Base-by-base conservation (phyloP, 1,139 yeast species). In the Taphrina confusa region DNA sequence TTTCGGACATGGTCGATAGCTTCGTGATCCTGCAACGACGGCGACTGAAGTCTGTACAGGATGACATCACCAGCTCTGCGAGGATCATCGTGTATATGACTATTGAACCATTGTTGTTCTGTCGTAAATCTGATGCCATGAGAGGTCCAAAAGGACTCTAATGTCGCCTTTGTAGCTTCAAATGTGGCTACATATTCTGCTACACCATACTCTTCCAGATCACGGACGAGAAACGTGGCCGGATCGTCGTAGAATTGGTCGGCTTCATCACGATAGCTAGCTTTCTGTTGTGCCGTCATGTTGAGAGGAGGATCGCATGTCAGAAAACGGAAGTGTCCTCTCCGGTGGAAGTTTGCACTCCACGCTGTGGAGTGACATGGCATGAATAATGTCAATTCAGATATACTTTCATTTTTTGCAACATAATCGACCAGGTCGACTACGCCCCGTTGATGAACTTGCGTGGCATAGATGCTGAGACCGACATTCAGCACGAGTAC, bases 281-380 rank as follows among this genome's bases (percentile, higher is more conserved):
- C 68, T 3, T 85, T 67, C 63, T 66, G 72, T 18, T 23, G 25
- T 4, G 23, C 56, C 72, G 64, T 14, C 65, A 40, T 64, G 28
- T 55, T 55, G 18, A 88, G 72, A 0, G 98, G 98, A 0, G 98
- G 99, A 64, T 89, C 95, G 71, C 99, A 94, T 0, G 96, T 83
- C 40, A 94, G 75, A 63, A 85, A 85, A 96, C 96, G 87, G 2
- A 46, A 56, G 11, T 39, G 23, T 27, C 82, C 72, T 6, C 74
- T 72, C 2, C 81, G 71, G 16, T 90, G 96, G 45, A 94, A 72
- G 68, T 86, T 83, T 36, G 95, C 82, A 69, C 89, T 96, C 85
- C 95, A 88, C 1, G 98, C 98, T 0, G 97, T 91, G 0, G 97
- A 91, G 71, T 94, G 98, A 68, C 98, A 94, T 0, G 99, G 98